phyloP scores from a whole-genome alignment of 1,284 basidiomycete genomes.

The Microbotryum scabiosae region DNA sequence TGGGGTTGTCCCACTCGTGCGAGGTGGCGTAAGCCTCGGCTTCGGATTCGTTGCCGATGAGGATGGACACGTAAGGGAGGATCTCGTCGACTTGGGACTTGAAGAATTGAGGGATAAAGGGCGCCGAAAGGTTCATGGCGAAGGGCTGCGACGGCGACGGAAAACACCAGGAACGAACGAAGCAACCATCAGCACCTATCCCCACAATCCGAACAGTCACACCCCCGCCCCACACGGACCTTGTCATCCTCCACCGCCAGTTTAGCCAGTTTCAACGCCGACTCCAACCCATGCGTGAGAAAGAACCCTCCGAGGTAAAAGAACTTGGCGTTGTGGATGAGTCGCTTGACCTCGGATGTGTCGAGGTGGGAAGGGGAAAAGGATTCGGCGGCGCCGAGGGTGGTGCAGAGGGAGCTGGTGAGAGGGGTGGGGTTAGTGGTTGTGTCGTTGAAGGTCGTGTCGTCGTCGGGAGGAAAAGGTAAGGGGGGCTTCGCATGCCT shows the following conservation, averaged over 20 bases:
- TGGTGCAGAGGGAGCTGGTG: constrained; percentile 76
- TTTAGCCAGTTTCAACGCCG: constrained; percentile 67
- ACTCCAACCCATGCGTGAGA: constrained; percentile 82
- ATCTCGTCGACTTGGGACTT: constrained; percentile 67
- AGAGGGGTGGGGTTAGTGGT: background rate
- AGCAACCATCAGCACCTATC: too few relatives aligned
- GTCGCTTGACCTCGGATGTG: constrained; percentile 64
- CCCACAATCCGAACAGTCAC: too few relatives aligned
- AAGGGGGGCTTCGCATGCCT: too few relatives aligned
- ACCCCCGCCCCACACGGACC: constrained; percentile 44
- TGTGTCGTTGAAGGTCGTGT: background rate
- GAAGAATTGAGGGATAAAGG: constrained; percentile 97
- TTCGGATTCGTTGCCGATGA: constrained; percentile 93
- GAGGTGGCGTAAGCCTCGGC: constrained; percentile 77
- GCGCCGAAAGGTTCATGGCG: constrained; percentile 88
- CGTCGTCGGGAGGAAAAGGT: constrained; percentile 7
- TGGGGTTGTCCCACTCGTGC: constrained; percentile 48
- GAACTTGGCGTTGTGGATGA: constrained; percentile 70
- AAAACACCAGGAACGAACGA: too few relatives aligned
- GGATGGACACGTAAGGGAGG: constrained; percentile 70
- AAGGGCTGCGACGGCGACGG: constrained; percentile 73
- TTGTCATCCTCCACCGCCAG: constrained; percentile 70
- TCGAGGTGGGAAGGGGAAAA: constrained; percentile 73
- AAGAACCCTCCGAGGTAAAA: constrained; percentile 98
- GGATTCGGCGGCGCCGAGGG: constrained; percentile 79